Base-by-base conservation (phyloP, 805 yeast species). In the Starmerella tilneyi region DNA sequence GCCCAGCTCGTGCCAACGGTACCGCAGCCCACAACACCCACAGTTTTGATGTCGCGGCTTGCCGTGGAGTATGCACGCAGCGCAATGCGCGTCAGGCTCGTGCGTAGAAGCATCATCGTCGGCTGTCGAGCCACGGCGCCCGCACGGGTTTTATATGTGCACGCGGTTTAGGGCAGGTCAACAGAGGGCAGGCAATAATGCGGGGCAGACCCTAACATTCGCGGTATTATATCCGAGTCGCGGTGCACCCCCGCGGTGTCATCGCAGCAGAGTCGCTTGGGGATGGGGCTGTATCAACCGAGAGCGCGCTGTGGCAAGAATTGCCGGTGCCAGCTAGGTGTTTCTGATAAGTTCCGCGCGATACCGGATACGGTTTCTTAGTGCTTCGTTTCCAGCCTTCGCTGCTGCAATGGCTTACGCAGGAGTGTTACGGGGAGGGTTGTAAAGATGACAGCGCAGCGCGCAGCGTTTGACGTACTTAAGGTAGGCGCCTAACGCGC, bases 1-100 rank as follows among this genome's bases (percentile, higher is more conserved):
- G 51, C 45, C 51, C 51, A 47, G 41, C 46, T 41, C 17, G 51
- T 36, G 24, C 51, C 51, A 7, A 47, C 38, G 1, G 48, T 44
- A 15, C 51, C 51, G 35, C 45, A 39, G 15, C 48, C 51, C 7
- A 44, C 48, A 17, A 47, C 28, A 20, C 48, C 51, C 15, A 47
- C 41, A 9, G 36, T 45, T 15, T 45, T 33, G 31, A 44, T 35
- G 24, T 43, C 42, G 22, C 32, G 20, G 21, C 41, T 41, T 2
- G 40, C 15, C 17, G 28, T 26, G 24, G 40, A 28, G 21, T 36
- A 36, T 1, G 21, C 21, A 8, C 40, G 40, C 15, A 22, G 22
- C n/a, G 30, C 29, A 8, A 36, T n/a, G 13, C 40, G 40, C 29
- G 15, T 5, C 8, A 36, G 8, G n/a, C 5, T n/a, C 19, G 38